Conservation (phyloP, 345 rosid species). For the Camelina sativa region DNA sequence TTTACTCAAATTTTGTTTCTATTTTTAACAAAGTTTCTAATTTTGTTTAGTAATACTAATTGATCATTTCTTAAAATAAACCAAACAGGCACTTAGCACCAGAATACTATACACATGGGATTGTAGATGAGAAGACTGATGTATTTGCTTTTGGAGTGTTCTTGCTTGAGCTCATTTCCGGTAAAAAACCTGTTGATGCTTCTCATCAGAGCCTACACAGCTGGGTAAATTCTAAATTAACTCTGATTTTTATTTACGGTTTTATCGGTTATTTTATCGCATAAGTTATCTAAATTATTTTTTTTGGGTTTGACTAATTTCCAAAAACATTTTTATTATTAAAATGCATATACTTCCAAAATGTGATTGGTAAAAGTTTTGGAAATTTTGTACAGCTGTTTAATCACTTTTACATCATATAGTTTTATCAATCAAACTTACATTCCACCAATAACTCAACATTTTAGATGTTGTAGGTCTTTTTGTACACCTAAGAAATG, state of each 20-base stretch:
- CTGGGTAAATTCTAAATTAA: slow-evolving; percentile 63
- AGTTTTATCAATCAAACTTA: slow-evolving; percentile 9
- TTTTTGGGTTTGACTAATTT: neutral
- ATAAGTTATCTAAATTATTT: neutral
- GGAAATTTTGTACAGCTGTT: neutral
- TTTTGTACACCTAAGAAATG: neutral
- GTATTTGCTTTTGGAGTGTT: slow-evolving; percentile 97
- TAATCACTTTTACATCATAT: neutral
- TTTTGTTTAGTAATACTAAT: neutral
- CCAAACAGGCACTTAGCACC: slow-evolving; percentile 86
- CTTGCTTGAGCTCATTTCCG: slow-evolving; percentile 83
- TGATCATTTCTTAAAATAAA: slow-evolving; percentile 16
- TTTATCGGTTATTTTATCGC: neutral
- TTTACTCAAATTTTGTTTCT: slow-evolving; percentile 15
- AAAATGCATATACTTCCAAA: neutral
- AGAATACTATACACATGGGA: slow-evolving; percentile 94
- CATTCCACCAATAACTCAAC: neutral
- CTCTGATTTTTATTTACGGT: neutral
- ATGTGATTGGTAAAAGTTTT: slow-evolving; percentile 5
- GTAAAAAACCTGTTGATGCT: slow-evolving; percentile 85
- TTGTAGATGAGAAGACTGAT: slow-evolving; percentile 97
- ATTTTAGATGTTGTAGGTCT: slow-evolving; percentile 8
- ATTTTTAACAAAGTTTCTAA: slow-evolving; percentile 18
- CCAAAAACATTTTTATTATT: neutral
- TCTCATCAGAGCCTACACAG: slow-evolving; percentile 88